Percentiles rank a stretch among this genome's conserved stretches.
Evolutionary conservation across 768 basidiomycete genomes (phyloP).

Genomic region (Pleurotus eryngii): DNA sequence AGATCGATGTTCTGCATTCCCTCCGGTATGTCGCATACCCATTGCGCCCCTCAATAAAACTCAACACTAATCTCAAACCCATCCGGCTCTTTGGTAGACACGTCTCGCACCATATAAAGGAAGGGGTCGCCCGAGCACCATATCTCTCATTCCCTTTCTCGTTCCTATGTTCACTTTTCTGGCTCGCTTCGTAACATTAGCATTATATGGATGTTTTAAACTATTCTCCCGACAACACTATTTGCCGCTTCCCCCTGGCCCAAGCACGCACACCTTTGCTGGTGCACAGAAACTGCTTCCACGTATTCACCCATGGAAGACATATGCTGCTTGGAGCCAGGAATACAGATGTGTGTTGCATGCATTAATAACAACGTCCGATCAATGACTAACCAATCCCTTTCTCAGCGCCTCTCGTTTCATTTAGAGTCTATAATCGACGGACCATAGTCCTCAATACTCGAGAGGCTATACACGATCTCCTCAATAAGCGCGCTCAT

Average conservation of each 20-base stretch:
- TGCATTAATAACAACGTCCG: not conserved
- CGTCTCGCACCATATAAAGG: not conserved
- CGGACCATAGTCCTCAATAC: conserved; percentile 48
- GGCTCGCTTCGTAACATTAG: not conserved
- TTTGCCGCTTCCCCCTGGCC: conserved; percentile 25
- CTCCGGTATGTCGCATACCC: not conserved
- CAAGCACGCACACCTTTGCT: conserved; percentile 16
- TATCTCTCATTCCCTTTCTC: not conserved
- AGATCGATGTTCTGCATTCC: not conserved
- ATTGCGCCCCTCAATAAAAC: not conserved
- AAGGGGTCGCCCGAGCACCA: not conserved
- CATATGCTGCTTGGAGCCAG: conserved; percentile 21
- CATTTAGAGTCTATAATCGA: conserved; percentile 42
- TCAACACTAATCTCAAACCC: not conserved
- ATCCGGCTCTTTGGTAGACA: not conserved
- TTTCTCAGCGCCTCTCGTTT: conserved; percentile 39
- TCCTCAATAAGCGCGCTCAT: conserved; percentile 47
- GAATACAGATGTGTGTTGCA: conserved; percentile 17
- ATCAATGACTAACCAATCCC: not conserved
- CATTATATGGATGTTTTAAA: not conserved
- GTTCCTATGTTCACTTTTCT: not conserved
- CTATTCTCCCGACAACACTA: not conserved
- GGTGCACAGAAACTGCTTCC: conserved; percentile 22
- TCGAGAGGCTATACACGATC: conserved; percentile 36
- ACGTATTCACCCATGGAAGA: conserved; percentile 23